These are phyloP conservation scores for Talaromyces sp. DNA, from an alignment of 2,329 filamentous ascomycete genomes.

Conservation along the genomic window DNA sequence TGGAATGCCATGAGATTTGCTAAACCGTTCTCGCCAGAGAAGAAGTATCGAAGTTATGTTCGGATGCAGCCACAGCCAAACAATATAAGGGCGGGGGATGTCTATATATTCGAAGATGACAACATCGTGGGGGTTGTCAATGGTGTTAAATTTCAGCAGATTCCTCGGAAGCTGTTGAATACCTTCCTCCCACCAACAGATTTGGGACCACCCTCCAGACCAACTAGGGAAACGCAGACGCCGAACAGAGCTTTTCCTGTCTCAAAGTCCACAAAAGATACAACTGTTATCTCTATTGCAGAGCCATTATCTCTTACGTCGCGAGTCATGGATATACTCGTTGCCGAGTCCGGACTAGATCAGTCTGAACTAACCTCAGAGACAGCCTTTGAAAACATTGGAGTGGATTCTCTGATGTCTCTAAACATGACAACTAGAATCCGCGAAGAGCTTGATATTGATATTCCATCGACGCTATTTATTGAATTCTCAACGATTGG, in stretches of 20 bases:
- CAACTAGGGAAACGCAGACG: background rate
- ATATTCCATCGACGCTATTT: background rate
- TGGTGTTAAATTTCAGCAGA: background rate
- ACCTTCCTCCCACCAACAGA: background rate
- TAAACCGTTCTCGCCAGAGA: background rate
- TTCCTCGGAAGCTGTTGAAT: background rate
- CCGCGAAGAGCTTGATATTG: background rate
- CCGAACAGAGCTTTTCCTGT: no score
- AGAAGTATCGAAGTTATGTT: background rate
- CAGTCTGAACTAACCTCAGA: background rate
- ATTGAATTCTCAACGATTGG: background rate
- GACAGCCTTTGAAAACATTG: slow-evolving; percentile 22
- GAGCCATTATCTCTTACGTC: no score
- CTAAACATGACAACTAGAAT: background rate
- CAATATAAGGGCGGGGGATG: background rate
- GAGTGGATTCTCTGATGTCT: slow-evolving; percentile 26
- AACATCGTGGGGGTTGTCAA: background rate
- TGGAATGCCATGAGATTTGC: background rate
- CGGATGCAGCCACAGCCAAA: background rate
- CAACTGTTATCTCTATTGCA: no score
- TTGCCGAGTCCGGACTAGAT: background rate
- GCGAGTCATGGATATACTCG: no score
- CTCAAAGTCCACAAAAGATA: no score
- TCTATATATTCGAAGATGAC: background rate
- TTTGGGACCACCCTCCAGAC: background rate